Evolutionary conservation across 768 basidiomycete genomes (phyloP), one percentile per base, ranked within the genome.

Genomic region (Exsudoporus frostii): DNA sequence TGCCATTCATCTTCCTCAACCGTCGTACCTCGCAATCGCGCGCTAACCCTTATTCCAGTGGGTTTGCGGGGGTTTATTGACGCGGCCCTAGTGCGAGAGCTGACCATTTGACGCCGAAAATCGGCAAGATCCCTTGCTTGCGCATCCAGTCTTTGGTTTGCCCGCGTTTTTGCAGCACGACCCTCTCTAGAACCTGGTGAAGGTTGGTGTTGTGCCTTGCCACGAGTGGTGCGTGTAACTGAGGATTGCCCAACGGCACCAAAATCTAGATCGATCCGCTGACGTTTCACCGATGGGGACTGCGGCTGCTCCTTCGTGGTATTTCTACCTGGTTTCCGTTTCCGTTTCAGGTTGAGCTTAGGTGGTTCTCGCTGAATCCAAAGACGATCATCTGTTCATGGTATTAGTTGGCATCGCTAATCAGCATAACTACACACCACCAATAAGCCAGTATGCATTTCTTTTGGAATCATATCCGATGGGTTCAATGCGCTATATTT

Each of bases 381-480:
- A 22, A 94, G 75, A 22, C 92, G 85, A 63, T 92, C 86, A 50
- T 82, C 90, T 90, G 51, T 41, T 34, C n/a, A 42, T 17, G 10
- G 25, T 42, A 32, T 56, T 48, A 50, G 50, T 48, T 27, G 48
- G 30, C 22, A 36, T 44, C 14, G 45, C 30, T 6, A 7, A 20
- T 27, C 20, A 45, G 14, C 25, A 32, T 8, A 19, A 32, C 20
- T 8, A 33, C 73, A 34, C 71, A 88, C 88, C 78, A 39, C 92
- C 91, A 57, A 94, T 88, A 22, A 92, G 69, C 90, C 90, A 92
- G 64, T 92, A 93, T 0, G 86, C 84, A 65, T 92, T 91, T 7
- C 73, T 75, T 63, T 85, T 85, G 37, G 80, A 79, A 61, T 93
- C 92, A 58, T 88, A 91, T 7, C 92, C 92, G 55, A 93, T 81